Evolutionary conservation across 495 filamentous ascomycete genomes (phyloP).

Genomic region (Glarea lozoyensis): DNA sequence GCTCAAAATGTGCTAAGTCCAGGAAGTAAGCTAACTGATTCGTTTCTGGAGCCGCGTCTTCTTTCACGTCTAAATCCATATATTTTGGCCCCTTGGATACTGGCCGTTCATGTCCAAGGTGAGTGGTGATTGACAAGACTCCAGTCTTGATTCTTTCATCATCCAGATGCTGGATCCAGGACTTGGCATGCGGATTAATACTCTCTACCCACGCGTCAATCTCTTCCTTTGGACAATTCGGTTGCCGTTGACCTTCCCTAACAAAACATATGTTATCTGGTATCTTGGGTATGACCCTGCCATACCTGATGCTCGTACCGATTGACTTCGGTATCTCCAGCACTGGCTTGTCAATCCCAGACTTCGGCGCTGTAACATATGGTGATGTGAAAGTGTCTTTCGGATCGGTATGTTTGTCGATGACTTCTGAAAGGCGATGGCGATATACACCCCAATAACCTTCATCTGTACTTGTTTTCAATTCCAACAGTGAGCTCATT

Average conservation of each 20-base stretch:
- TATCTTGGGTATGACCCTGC: conserved; percentile 7
- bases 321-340: conserved; percentile 2
- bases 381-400: conserved; percentile 13
- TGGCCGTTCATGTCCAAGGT: conserved; percentile 6
- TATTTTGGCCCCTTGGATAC: neutral
- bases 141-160: conserved; percentile 15
- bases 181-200: conserved; percentile 15
- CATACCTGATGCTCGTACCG: neutral
- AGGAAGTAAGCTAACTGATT: conserved; percentile 25
- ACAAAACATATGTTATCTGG: conserved; percentile 26
- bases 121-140: conserved; percentile 12
- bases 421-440: conserved; percentile 14
- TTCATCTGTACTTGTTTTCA: conserved; percentile 13
- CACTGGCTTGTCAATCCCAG: conserved; percentile 1
- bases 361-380: conserved; percentile 2
- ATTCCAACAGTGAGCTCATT: conserved; percentile 16
- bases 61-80: neutral
- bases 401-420: conserved; percentile 10
- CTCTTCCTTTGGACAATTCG: conserved; percentile 12
- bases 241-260: conserved; percentile 25
- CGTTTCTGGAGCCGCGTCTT: conserved; percentile 9
- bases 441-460: conserved; percentile 28
- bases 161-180: conserved; percentile 22
- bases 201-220: conserved; percentile 19
- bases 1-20: conserved; percentile 23